Evolutionary conservation across 768 basidiomycete species (phyloP), one percentile per base, ranked within the genome.

Genomic region (Mrakia hoshinonis): DNA sequence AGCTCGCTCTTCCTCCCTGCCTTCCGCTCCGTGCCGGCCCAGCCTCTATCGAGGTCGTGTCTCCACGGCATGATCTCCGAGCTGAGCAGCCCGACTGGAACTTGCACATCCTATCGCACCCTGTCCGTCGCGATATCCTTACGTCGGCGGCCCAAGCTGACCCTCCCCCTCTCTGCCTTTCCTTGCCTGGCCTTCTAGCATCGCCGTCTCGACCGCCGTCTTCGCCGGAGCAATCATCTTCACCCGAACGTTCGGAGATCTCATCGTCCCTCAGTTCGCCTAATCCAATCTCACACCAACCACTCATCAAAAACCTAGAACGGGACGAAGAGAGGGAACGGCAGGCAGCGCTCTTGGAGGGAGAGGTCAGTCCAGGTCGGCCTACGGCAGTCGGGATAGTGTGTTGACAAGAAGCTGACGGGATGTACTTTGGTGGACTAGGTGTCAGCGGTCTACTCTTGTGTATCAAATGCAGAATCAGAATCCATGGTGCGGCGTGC

Each of bases 171-270:
- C n/a, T n/a, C n/a, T n/a, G n/a, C 38, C 12, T 6, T 55, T 26
- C n/a, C 55, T 31, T 46, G 2, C 54, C 24, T 20, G 7, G 15
- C 22, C 36, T 10, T 13, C 1, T n/a, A 72, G 70, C 29, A 72
- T 72, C 58, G 70, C 70, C 26, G 70, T 72, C 34, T 72, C 70
- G n/a, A 67, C 70, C 22, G 65, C 70, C 60, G 49, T 65, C 65
- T 72, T 72, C 48, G 70, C 63, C 39, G 70, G 51, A 20, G 70
- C 70, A 46, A 72, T 72, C 60, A 67, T 72, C 58, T 39, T 67
- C 38, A 65, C 70, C 39, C 70, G 70, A 34, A 72, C 38, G 43
- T 72, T 72, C 24, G 70, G 70, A 58, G 70, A 72, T 31, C 58
- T 58, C 66, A 43, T 72, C 55, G 65, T 72, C 13, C 70, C 70